phyloP scores from a whole-genome alignment of 192 early-diverging fungal species.

The Backusella luteola region DNA sequence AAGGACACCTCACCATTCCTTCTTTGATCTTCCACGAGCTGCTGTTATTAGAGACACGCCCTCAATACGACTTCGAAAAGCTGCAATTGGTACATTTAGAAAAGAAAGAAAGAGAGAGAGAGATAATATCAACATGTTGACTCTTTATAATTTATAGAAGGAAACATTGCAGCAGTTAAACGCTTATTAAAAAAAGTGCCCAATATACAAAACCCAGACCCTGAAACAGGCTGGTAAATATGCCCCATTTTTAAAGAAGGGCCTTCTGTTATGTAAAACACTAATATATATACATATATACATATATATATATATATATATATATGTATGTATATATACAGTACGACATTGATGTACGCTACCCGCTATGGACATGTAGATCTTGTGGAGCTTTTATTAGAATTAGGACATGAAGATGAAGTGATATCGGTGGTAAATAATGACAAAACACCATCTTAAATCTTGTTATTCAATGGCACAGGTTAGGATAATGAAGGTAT shows the following conservation, averaged over 20 bases:
- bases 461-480: neutral
- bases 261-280: neutral
- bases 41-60: slow-evolving; percentile 33
- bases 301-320: no score
- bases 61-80: slow-evolving; percentile 32
- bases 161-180: slow-evolving; percentile 37
- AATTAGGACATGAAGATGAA: slow-evolving; percentile 38
- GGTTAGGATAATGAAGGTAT: slow-evolving; percentile 34
- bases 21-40: slow-evolving; percentile 33
- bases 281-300: neutral
- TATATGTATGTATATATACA: no score
- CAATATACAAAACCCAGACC: slow-evolving; percentile 39
- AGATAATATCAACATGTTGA: neutral
- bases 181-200: slow-evolving; percentile 29
- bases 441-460: neutral
- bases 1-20: slow-evolving; percentile 6
- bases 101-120: neutral
- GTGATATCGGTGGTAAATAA: slow-evolving; percentile 35
- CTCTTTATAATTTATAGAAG: slow-evolving; percentile 23
- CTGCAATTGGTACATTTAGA: slow-evolving; percentile 25
- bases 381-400: slow-evolving; percentile 30
- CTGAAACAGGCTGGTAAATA: slow-evolving; percentile 37
- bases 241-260: neutral
- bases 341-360: slow-evolving; percentile 38
- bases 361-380: slow-evolving; percentile 33